These are phyloP conservation scores for Ophiostoma triangulosporum DNA, from an alignment of 2,329 filamentous ascomycete species.

Conservation along the genomic window DNA sequence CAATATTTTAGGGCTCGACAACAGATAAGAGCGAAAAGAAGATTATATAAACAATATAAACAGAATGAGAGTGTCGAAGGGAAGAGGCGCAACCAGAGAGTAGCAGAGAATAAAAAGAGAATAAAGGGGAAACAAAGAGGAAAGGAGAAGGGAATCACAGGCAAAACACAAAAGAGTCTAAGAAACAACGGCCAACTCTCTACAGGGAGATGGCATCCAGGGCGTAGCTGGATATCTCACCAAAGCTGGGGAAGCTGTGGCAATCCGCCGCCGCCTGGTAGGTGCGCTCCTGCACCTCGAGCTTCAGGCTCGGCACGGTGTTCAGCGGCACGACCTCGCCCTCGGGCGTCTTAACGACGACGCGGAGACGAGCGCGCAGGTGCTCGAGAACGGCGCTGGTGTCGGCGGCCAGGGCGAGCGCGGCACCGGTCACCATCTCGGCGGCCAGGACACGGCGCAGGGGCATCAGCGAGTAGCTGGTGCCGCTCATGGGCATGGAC, in stretches of 20 bases:
- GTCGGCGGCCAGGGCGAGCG: not conserved
- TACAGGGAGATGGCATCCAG: not conserved
- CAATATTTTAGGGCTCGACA: too few species aligned
- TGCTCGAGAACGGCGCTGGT: conserved; percentile 20
- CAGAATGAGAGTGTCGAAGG: too few species aligned
- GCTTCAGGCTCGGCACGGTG: conserved; percentile 22
- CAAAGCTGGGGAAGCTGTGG: conserved; percentile 17
- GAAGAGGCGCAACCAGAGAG: too few species aligned
- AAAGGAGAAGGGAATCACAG: not conserved
- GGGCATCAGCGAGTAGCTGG: conserved; percentile 21
- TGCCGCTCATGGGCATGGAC: conserved; percentile 23
- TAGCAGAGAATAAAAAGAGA: too few species aligned
- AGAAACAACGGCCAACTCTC: not conserved
- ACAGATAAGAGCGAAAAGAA: too few species aligned
- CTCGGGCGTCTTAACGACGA: conserved; percentile 18
- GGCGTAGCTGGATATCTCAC: conserved; percentile 2
- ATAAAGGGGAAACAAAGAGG: not conserved
- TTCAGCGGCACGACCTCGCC: conserved; percentile 18
- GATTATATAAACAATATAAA: too few species aligned
- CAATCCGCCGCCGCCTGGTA: conserved; percentile 12
- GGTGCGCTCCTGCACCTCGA: conserved; percentile 22
- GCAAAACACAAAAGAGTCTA: not conserved
- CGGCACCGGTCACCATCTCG: not conserved
- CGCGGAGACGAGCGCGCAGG: conserved; percentile 17
- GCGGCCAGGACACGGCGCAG: conserved; percentile 15